phyloP scores from a whole-genome alignment of 2,329 filamentous ascomycete species.

The Cladosporium sp. region DNA sequence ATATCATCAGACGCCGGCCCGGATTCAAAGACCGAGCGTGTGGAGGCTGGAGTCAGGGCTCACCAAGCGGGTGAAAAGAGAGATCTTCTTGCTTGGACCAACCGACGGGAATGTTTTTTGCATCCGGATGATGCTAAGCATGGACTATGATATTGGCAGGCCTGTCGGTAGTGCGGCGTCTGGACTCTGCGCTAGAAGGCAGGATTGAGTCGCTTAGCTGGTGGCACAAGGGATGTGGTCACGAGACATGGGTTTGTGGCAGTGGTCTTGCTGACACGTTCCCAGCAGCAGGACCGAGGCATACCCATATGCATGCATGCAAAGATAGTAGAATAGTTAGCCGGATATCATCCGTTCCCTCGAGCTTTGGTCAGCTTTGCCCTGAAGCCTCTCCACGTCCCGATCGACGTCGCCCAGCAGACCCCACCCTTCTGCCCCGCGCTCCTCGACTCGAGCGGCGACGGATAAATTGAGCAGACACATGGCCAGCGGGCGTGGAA shows the following conservation, averaged over 20 bases:
- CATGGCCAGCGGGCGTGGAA: not conserved
- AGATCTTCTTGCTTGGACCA: too few species aligned
- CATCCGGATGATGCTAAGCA: not conserved
- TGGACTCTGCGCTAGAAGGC: not conserved
- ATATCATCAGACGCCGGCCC: too few species aligned
- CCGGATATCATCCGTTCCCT: not conserved
- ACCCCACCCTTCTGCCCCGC: slow-evolving; percentile 6
- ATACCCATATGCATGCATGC: not conserved
- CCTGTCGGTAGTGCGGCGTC: not conserved
- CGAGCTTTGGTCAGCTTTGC: not conserved
- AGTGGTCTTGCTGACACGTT: not conserved
- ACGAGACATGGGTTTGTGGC: not conserved
- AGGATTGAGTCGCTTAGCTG: not conserved
- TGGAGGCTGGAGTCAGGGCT: too few species aligned
- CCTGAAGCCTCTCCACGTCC: slow-evolving; percentile 5
- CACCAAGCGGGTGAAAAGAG: too few species aligned
- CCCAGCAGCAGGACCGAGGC: not conserved
- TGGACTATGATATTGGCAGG: not conserved
- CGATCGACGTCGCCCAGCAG: not conserved
- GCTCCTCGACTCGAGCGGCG: not conserved
- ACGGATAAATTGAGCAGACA: slow-evolving; percentile 4
- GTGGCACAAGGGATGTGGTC: not conserved
- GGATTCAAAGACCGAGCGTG: too few species aligned
- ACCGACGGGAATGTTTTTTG: not conserved
- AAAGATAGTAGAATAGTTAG: not conserved